Base-by-base conservation (phyloP, 148 eudicot species). In the Spergularia bocconei region DNA sequence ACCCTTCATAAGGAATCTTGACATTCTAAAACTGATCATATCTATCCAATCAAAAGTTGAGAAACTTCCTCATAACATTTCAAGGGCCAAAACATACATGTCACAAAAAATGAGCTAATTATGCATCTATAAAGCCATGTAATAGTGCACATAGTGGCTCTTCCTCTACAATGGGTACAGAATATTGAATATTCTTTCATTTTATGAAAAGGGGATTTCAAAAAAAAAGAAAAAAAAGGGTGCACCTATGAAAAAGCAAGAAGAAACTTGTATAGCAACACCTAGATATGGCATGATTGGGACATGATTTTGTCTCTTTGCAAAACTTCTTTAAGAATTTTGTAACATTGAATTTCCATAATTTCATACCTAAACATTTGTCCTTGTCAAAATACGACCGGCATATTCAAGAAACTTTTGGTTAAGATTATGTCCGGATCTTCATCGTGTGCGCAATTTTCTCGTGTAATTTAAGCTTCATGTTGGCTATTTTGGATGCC, bases 291-390 rank as follows among this genome's bases (percentile, higher is more conserved):
- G 63, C 58, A 74, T 74, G 78, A 74, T 74, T 69, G 21, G 41
- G 74, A 79, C 82, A 75, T 70, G 38, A 70, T 69, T 29, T 50
- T 68, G 73, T 69, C 78, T 25, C 63, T 63, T 48, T 59, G 51
- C 38, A 67, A 6, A 61, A 69, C 78, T 47, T 67, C 63, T 4
- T 6, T 6, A 6, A 1, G 15, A 58, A 51, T 51, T 13, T 51
- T 53, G 23, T 64, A 59, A 66, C 38, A 29, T 29, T 29, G 1
- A 29, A 29, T 29, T 38, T 79, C 23, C 77, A 61, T 55, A 61
- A 69, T 62, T 62, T 74, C 73, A 66, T 69, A 79, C 82, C 82
- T 75, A 80, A 80, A 75, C 82, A 63, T 75, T 69, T 79, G 63
- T 69, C 74, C 52, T 79, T 74, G 57, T 44, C 74, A 74, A 17